These are phyloP conservation scores for Coniochaeta sp. DNA, from an alignment of 2,329 filamentous ascomycete genomes.

Conservation along the genomic window DNA sequence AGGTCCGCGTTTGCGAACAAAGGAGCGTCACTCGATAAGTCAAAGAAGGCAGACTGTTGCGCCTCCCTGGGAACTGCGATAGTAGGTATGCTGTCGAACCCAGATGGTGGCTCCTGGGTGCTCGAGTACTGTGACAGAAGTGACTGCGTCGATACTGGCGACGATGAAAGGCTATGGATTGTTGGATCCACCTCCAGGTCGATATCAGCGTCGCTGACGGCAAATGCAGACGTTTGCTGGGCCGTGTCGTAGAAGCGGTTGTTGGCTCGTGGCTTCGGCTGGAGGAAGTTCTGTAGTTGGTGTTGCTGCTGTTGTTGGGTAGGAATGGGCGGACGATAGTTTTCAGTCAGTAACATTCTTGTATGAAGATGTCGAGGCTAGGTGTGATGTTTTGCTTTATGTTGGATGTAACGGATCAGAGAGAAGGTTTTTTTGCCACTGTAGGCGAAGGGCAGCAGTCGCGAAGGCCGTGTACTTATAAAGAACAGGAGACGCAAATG, in stretches of 20 bases:
- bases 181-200: constrained; percentile 13
- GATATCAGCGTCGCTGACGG: constrained; percentile 9
- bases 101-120: constrained; percentile 16
- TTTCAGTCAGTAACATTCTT: constrained; percentile 8
- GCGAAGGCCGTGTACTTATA: neutral
- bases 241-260: constrained; percentile 5
- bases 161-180: constrained; percentile 18
- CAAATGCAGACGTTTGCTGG: constrained; percentile 4
- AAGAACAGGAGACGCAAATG: neutral
- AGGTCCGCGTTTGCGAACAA: constrained; percentile 14
- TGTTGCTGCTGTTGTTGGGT: constrained; percentile 15
- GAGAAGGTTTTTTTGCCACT: neutral
- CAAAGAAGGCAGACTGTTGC: constrained; percentile 14
- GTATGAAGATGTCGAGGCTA: neutral
- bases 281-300: constrained; percentile 6
- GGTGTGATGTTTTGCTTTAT: neutral
- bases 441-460: neutral
- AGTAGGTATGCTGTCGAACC: constrained; percentile 25
- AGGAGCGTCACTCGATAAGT: constrained; percentile 13
- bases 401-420: neutral
- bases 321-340: neutral
- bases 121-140: constrained; percentile 14
- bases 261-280: constrained; percentile 1
- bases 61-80: constrained; percentile 13
- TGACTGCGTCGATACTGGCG: constrained; percentile 20